phyloP scores from a whole-genome alignment of 371 early-diverging fungal species.

The Mortierella sp. region DNA sequence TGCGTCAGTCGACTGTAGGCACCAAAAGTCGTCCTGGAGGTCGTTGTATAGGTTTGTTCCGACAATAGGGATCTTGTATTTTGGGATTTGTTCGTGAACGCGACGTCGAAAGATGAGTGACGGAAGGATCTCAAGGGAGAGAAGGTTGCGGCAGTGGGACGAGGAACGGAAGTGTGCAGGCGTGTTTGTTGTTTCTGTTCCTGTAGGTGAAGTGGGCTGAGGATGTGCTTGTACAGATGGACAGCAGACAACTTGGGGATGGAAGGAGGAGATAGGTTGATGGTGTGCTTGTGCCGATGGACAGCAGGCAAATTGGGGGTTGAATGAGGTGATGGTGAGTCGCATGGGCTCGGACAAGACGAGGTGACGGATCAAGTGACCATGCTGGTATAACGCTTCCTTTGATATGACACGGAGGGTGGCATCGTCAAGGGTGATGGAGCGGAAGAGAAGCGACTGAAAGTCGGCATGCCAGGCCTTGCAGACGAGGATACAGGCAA shows the following conservation, averaged over 20 bases:
- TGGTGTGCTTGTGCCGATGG: background rate
- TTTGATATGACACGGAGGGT: slow-evolving; percentile 19
- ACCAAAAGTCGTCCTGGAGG: slow-evolving; percentile 39
- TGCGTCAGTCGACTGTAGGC: slow-evolving; percentile 40
- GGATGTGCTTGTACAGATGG: background rate
- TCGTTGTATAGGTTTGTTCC: slow-evolving; percentile 38
- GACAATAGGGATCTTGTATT: slow-evolving; percentile 19
- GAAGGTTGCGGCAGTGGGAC: slow-evolving; percentile 19
- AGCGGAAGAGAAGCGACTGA: slow-evolving; percentile 23
- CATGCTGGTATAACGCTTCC: slow-evolving; percentile 28
- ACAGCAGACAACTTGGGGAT: background rate
- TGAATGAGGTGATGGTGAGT: slow-evolving; percentile 18
- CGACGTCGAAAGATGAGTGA: slow-evolving; percentile 35
- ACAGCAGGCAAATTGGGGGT: background rate
- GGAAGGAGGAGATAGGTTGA: too few relatives aligned
- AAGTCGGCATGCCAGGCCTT: slow-evolving; percentile 29
- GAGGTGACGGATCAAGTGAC: slow-evolving; percentile 31
- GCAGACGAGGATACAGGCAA: slow-evolving; percentile 40
- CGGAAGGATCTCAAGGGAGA: slow-evolving; percentile 38
- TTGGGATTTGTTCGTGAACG: slow-evolving; percentile 37
- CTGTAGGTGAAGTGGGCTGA: background rate
- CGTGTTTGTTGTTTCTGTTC: background rate
- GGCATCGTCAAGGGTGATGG: slow-evolving; percentile 33
- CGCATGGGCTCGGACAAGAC: slow-evolving; percentile 40
- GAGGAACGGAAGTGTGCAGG: background rate